Base-by-base conservation (phyloP, 345 rosid genomes). In the Syzygium grande region DNA sequence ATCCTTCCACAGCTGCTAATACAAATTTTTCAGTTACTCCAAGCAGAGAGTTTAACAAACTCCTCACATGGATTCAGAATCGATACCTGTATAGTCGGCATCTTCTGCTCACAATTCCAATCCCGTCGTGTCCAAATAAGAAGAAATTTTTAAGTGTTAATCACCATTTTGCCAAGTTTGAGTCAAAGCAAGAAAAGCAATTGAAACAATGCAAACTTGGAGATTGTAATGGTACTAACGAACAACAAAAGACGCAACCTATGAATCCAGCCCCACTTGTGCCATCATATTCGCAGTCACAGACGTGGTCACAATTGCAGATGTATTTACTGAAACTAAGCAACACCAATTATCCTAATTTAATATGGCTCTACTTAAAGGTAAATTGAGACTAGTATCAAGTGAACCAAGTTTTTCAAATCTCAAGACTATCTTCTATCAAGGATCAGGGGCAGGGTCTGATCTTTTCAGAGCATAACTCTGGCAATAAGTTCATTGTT, bases 1-100 rank as follows among this genome's bases (percentile, higher is more conserved):
- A 63, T 95, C 94, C 90, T 90, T 95, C 99, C 99, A 96, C 46
- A 96, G 88, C 99, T 97, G 93, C 59, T 88, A 79, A 38, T 85
- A 30, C 80, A 30, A 61, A 65, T 77, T 10, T 58, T 79, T 38
- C 29, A 61, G 25, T 86, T 25, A 52, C 53, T 86, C 51, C 23
- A 80, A 27, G 85, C 8, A 77, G 73, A 87, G 27, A 54, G 5
- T 13, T 23, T 19, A 73, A 73, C 80, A 38, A 73, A 73, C 49
- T 73, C 49, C 12, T 73, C 80, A 34, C 43, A 73, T 19, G 49
- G 25, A 19, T 73, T 34, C 2, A 73, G 80, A 73, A 38, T 19
- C 14, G 5, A 86, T 87, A 93, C 99, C 98, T 97, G 99, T 86
- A 96, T 93, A 6, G 98, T 94, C 49, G 99, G 99, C 98, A 98